phyloP scores from a whole-genome alignment of 306 rosid genomes.

The Macrotyloma uniflorum region DNA sequence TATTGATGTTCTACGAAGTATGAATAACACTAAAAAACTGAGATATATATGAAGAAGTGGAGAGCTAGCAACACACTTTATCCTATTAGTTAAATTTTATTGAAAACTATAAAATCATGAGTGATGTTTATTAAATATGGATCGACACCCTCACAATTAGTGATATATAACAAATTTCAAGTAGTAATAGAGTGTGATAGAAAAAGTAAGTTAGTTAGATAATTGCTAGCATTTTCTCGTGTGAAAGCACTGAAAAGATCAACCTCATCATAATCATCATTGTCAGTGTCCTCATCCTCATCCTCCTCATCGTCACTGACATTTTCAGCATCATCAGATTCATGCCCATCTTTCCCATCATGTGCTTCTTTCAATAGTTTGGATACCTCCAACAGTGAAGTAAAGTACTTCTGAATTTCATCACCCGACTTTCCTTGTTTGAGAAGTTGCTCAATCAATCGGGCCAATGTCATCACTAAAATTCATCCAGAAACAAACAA shows the following conservation, averaged over 20 bases:
- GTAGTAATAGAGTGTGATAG: neutral
- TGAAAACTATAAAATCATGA: neutral
- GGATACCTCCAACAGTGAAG: slow-evolving; percentile 68
- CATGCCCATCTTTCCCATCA: slow-evolving; percentile 56
- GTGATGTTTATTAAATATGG: neutral
- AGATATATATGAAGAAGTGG: neutral
- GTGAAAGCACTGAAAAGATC: slow-evolving; percentile 31
- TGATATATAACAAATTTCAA: neutral
- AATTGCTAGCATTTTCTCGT: neutral
- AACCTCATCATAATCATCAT: slow-evolving; percentile 74
- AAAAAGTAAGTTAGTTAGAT: neutral
- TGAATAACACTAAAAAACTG: slow-evolving; percentile 9
- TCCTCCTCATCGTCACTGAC: slow-evolving; percentile 49
- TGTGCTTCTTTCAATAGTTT: slow-evolving; percentile 59
- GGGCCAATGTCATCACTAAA: slow-evolving; percentile 71
- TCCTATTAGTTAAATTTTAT: neutral
- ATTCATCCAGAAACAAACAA: slow-evolving; percentile 32
- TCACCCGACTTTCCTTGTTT: slow-evolving; percentile 56
- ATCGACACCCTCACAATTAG: neutral
- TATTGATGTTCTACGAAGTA: neutral
- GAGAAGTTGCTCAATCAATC: slow-evolving; percentile 67
- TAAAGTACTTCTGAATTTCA: slow-evolving; percentile 61
- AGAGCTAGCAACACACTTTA: neutral
- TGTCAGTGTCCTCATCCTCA: slow-evolving; percentile 39
- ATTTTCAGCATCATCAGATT: slow-evolving; percentile 50